A percentile compares a stretch with the other conserved stretches of the same genome.
Conservation (phyloP, 1,284 basidiomycete genomes). For the Cryptococcus deneoformans region DNA sequence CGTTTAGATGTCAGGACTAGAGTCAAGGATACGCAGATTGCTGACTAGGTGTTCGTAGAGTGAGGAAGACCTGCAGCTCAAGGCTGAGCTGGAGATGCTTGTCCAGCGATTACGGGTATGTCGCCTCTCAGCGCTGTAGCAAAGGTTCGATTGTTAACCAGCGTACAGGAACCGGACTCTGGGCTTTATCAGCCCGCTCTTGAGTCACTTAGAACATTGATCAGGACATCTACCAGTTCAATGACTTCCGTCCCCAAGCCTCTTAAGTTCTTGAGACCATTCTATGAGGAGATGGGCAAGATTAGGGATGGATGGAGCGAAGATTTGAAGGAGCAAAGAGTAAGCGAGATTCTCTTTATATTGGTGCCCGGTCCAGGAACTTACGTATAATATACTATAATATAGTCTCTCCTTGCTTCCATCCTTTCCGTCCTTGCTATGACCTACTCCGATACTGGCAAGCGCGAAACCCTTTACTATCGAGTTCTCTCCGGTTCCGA, state of each 20-base stretch:
- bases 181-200: constrained; percentile 84
- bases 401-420: constrained; percentile 89
- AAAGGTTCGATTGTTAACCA: constrained; percentile 8
- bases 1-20: constrained; percentile 37
- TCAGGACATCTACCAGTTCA: constrained; percentile 94
- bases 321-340: constrained; percentile 69
- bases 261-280: constrained; percentile 94
- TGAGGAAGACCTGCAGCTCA: constrained; percentile 93
- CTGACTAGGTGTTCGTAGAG: constrained; percentile 55
- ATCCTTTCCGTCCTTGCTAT: constrained; percentile 99
- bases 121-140: neutral
- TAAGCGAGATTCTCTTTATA: constrained; percentile 34
- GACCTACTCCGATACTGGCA: constrained; percentile 97
- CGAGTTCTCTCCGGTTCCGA: constrained; percentile 78
- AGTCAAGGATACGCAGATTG: neutral
- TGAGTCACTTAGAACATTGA: constrained; percentile 89
- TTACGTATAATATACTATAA: constrained; percentile 40
- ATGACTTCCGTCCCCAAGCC: constrained; percentile 99
- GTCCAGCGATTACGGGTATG: constrained; percentile 86
- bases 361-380: neutral
- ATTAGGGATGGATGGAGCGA: constrained; percentile 74
- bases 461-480: constrained; percentile 92
- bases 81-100: constrained; percentile 96
- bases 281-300: constrained; percentile 83
- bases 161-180: constrained; percentile 75